Base-by-base conservation (phyloP, 768 basidiomycete genomes). In the Amanita subjunquillea region DNA sequence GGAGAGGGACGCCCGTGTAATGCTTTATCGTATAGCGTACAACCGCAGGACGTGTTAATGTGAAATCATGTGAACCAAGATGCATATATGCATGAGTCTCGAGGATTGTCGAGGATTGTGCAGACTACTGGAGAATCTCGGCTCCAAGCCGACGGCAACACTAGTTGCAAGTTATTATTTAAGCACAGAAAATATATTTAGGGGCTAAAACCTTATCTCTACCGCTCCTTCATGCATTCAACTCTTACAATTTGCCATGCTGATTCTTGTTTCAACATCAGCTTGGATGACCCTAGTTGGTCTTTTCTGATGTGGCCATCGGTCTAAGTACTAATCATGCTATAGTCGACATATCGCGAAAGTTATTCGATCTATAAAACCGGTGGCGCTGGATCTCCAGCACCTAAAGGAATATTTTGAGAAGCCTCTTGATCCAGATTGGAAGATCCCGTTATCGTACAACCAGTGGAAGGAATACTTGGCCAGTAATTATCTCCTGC, bases 371-470 rank as follows among this genome's bases (percentile, higher is more conserved):
- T 27, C 22, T 36, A 38, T 48, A 32, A 32, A 32, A 48, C 47
- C 47, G 13, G 47, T 38, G 30, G 17, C 9, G 20, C 23, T 6
- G 47, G 47, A 48, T 48, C 47, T 45, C 44, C 22, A 15, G n/a
- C 22, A 27, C 23, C 22, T 45, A 27, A 45, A 45, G 44, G 22
- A 22, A 32, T 45, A 45, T 13, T 6, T 45, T n/a, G 22, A 45
- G 44, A 45, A 45, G 44, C 44, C 44, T 32, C 44, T 45, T n/a
- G 23, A 32, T 45, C 12, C 23, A 27, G 30, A 45, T 25, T 45
- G 44, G 44, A 45, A 48, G 47, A 48, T 48, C 36, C 47, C 47
- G 22, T 27, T 48, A 20, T 48, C 47, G 22, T 25, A 38, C 30
- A 15, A 10, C 47, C 1, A 48, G 29, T 48, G 47, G 47, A 38